Conservation (phyloP, 1,284 basidiomycete species). For the Trametes polyzona region DNA sequence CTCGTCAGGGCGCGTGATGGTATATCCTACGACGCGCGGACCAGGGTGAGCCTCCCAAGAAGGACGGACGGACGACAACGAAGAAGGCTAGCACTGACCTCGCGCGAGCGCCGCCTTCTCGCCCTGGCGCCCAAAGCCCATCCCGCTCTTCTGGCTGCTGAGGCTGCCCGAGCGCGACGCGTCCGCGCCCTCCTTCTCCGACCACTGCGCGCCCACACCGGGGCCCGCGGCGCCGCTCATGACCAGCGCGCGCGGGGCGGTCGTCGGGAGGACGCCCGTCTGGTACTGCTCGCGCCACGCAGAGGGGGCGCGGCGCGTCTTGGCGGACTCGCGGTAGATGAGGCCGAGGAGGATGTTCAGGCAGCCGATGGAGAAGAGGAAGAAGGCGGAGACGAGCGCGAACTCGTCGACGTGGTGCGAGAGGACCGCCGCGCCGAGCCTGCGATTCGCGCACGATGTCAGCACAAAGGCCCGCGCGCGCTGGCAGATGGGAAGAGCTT, state of each 20-base stretch:
- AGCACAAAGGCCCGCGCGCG: neutral
- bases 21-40: constrained; percentile 41
- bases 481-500: too few relatives aligned
- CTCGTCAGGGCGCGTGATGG: constrained; percentile 58
- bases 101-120: constrained; percentile 71
- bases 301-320: constrained; percentile 61
- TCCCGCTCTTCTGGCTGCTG: constrained; percentile 46
- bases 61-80: neutral
- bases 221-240: constrained; percentile 6
- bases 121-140: constrained; percentile 78
- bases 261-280: constrained; percentile 54
- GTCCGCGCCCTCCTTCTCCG: constrained; percentile 34
- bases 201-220: too few relatives aligned
- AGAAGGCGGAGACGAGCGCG: constrained; percentile 83
- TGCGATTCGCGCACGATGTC: constrained; percentile 22
- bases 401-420: constrained; percentile 73
- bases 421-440: constrained; percentile 78
- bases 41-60: neutral
- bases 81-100: too few relatives aligned
- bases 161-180: constrained; percentile 35
- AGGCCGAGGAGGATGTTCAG: constrained; percentile 81
- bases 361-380: constrained; percentile 84
- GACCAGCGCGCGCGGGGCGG: constrained; percentile 30
- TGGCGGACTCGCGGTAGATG: constrained; percentile 68
- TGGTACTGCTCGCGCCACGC: constrained; percentile 62